Conservation (phyloP, 345 rosid genomes). For the Mercurialis annua region DNA sequence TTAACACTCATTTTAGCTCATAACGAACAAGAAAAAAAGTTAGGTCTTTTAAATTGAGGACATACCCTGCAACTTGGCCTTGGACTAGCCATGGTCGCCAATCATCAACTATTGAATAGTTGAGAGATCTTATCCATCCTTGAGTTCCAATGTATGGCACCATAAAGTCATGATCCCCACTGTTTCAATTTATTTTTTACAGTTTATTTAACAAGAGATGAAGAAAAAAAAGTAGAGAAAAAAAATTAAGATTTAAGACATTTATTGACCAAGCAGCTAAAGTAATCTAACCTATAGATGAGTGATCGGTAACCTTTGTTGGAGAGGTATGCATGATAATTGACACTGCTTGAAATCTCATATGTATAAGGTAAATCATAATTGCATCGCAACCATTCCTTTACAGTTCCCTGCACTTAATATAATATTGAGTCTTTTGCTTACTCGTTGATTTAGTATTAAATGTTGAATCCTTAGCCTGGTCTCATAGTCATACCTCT, state of each 20-base stretch:
- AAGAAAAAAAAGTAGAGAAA: background rate
- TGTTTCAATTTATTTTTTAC: constrained; percentile 21
- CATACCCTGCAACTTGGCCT: constrained; percentile 35
- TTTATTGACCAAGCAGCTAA: too few relatives aligned
- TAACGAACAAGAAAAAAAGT: background rate
- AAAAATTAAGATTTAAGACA: background rate
- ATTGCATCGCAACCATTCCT: constrained; percentile 42
- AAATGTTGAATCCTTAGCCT: background rate
- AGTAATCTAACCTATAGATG: constrained; percentile 40
- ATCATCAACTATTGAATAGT: constrained; percentile 20
- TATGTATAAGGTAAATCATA: constrained; percentile 22
- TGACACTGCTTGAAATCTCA: constrained; percentile 28
- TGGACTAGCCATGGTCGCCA: constrained; percentile 34
- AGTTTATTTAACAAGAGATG: too few relatives aligned
- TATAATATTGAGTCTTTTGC: background rate
- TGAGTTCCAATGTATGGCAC: constrained; percentile 29
- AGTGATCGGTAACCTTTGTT: constrained; percentile 41
- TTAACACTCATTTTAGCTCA: background rate
- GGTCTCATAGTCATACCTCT: constrained; percentile 12
- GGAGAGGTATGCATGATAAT: constrained; percentile 40
- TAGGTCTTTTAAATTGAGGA: background rate
- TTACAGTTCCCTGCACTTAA: constrained; percentile 29
- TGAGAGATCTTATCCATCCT: constrained; percentile 31
- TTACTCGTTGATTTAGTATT: background rate
- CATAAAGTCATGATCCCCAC: constrained; percentile 34